Base-by-base conservation (phyloP, 2,329 filamentous ascomycete species). In the Phyllosticta capitalensis region DNA sequence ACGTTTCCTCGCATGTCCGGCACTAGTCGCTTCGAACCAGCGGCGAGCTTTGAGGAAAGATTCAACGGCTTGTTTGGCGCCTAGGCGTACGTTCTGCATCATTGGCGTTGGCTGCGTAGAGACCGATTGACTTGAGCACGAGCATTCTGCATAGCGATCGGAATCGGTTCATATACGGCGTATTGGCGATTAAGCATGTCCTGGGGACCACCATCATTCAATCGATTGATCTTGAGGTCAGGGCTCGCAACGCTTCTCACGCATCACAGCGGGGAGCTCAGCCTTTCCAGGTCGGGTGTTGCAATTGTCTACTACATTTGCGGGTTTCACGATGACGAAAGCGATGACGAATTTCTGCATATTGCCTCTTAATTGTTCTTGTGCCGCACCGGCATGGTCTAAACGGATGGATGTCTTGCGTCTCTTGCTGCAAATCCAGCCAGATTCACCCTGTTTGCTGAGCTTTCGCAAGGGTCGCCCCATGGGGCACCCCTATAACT, bases 1-100 rank as follows among this genome's bases (percentile, higher is more conserved):
- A 79, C 77, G 5, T 79, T 79, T 61, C 77, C 77, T 17, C 73
- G 78, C 55, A 72, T 72, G 60, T 72, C 69, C 24, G 67, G 69
- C 7, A 68, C 71, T 14, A 38, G 17, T 38, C 69, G 71, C 54
- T 73, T 74, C 49, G 72, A 74, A 62, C 65, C 66, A 45, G 65
- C 71, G 20, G 67, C 67, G 49, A 74, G 71, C 12, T 74, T 75
- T 52, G 72, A 75, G 63, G 69, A 74, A 63, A 71, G 71, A 30
- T 69, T 75, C 54, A 70, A 71, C 24, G 67, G 58, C 53, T 52
- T 53, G 19, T 38, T 38, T 38, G 58, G 49, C 24, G 33, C n/a
- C 53, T 60, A 60, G 54, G 28, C 48, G 22, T 30, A 22, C 14
- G 20, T 49, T 48, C 49, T 60, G 49, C 58, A 60, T 56, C 48